Base-by-base conservation (phyloP, 1,284 basidiomycete species). In the Xerocomus nothofagi region DNA sequence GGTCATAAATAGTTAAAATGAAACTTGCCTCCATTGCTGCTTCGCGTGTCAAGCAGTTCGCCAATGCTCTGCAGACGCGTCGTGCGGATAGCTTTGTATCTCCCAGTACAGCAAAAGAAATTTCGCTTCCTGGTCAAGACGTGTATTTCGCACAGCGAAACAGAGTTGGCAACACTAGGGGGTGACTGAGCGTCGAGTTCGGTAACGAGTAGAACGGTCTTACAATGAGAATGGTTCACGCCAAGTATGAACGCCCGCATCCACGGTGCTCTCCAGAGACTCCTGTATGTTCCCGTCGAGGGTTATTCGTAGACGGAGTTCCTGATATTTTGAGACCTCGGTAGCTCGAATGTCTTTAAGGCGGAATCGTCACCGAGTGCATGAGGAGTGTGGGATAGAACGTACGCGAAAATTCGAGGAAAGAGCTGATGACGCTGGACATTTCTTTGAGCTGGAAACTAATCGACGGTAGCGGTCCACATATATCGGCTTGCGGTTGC, bases 1-100 rank as follows among this genome's bases (percentile, higher is more conserved):
- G 40, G 60, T 59, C 58, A 65, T 61, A 60, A 60, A 56, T 54
- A 55, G 40, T 54, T 65, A 27, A 66, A 66, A 64, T 65, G 65
- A 68, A 60, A 55, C 62, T 49, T 58, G 47, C 62, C 63, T 49
- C 63, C 65, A 49, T 46, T 34, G 55, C 44, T 54, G 48, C 48
- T 61, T 67, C 63, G 49, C 52, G 54, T 55, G 62, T 54, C 63
- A 47, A 64, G 57, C 27, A 64, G 54, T 47, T 68, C 47, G 36
- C 54, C 26, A 45, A 64, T 36, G 49, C 40, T 42, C 40, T 57
- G 62, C 14, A 41, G 57, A 59, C 63, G 65, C 57, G 62, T 64
- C 58, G 62, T 65, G 49, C 62, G 62, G 37, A 64, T 44, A 27
- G 37, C 18, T 39, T 63, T 64, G 60, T 61, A 68, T 40, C 54